Evolutionary conservation across 2,329 filamentous ascomycete species (phyloP), one percentile per base, ranked within the genome.

Genomic region (Ascomycota sp.): DNA sequence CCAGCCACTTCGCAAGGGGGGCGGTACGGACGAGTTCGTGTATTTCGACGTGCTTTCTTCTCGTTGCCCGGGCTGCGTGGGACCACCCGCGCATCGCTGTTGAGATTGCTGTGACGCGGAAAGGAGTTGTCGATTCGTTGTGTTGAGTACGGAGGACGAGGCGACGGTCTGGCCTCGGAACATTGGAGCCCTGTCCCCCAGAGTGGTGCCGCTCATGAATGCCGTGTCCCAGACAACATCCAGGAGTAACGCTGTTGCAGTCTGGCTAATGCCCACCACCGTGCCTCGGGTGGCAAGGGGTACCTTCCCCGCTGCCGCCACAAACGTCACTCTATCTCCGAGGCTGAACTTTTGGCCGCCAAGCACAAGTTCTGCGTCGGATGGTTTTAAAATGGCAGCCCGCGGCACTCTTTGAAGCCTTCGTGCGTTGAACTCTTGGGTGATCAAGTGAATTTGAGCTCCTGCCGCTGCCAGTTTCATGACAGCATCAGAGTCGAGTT

Each of bases 151-250:
- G 1, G 80, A 78, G n/a, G 78, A 77, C 6, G 76, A 69, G 2
- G 82, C 71, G 4, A 98, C 83, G 0, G 89, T 94, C 48, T 89
- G 85, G 30, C 89, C 89, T 23, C 86, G 73, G 70, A 98, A 98
- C 23, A 81, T 74, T 19, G 83, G 82, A 47, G 86, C 93, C 34
- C 89, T 75, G 33, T 85, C 83, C 34, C 81, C 79, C 11, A 98
- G 65, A 1, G 80, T 89, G 2, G 85, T 94, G 37, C 89, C 89
- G 45, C 83, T 92, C 85, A 98, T 95, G 53, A 98, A 98, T 0
- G 82, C 78, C 9, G 71, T 69, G 48, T 98, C 91, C 53, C 93
- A 98, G 7, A 98, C 75, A 33, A 95, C 69, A 48, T 98, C 89
- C 23, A 98, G 63, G 33, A 94, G 64, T 28, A 80, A 69, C 19